phyloP scores from a whole-genome alignment of 345 rosid species.

The Pistacia integerrima region DNA sequence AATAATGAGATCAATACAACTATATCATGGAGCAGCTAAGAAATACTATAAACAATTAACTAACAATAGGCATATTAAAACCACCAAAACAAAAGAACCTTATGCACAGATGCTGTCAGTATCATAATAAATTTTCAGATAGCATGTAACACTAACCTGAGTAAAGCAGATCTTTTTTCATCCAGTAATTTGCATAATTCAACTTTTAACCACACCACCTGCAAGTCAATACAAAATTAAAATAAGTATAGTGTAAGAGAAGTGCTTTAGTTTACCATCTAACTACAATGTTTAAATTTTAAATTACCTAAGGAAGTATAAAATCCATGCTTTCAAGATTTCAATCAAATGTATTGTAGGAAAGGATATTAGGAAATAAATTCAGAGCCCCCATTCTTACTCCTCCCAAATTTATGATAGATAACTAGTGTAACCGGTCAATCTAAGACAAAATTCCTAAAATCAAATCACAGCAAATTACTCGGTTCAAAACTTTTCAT shows the following conservation, averaged over 20 bases:
- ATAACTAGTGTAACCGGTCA: neutral
- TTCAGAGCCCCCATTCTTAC: neutral
- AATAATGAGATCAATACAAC: neutral
- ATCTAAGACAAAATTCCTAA: neutral
- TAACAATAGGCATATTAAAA: neutral
- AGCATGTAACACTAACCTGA: slow-evolving; percentile 56
- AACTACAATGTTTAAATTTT: neutral
- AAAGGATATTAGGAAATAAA: neutral
- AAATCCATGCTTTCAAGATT: neutral
- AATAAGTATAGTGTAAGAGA: neutral
- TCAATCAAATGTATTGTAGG: neutral
- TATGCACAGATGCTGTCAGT: slow-evolving; percentile 2
- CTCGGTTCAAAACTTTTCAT: neutral
- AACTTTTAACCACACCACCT: slow-evolving; percentile 91
- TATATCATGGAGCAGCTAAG: neutral
- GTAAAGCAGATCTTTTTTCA: slow-evolving; percentile 92
- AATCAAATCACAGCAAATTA: neutral
- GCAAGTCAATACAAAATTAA: slow-evolving; percentile 26
- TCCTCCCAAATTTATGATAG: neutral
- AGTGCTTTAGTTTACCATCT: slow-evolving; percentile 3
- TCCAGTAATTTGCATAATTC: slow-evolving; percentile 95
- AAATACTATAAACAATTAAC: neutral
- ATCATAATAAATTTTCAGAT: neutral
- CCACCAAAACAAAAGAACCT: neutral
- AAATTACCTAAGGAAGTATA: neutral